Conservation (phyloP, 768 basidiomycete species). For the Clathrus columnatus region DNA sequence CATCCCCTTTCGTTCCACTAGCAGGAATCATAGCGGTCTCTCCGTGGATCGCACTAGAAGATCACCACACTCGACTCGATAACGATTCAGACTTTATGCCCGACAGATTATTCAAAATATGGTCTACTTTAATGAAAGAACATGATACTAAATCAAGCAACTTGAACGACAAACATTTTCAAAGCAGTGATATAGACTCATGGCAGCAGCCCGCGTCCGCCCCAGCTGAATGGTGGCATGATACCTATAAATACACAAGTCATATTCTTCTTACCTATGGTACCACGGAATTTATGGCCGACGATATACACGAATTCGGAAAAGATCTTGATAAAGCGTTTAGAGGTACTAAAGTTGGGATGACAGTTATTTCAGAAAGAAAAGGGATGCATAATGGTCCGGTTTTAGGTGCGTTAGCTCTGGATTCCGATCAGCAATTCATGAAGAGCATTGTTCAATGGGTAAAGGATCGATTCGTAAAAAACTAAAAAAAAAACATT, state of each 20-base stretch:
- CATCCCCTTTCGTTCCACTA: neutral
- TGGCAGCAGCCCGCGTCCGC: constrained; percentile 1
- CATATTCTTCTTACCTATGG: constrained; percentile 1
- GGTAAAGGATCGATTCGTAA: neutral
- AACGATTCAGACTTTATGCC: neutral
- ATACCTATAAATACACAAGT: neutral
- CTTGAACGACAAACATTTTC: no score
- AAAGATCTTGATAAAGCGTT: neutral
- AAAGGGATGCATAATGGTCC: constrained; percentile 1
- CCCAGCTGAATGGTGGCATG: constrained; percentile 3
- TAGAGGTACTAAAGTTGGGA: neutral
- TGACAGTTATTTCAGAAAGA: neutral
- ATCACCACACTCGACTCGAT: neutral
- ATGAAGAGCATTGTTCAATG: neutral
- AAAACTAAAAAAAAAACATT: neutral
- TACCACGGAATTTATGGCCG: neutral
- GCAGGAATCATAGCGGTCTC: constrained; percentile 12
- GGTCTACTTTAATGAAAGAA: neutral
- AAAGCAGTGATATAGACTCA: neutral
- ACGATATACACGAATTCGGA: neutral
- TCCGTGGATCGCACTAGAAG: constrained; percentile 10
- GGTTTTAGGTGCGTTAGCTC: neutral
- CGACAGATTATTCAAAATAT: no score
- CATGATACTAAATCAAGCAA: no score
- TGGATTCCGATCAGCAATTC: neutral